A percentile compares a stretch with the other conserved stretches of the same genome.
Conservation (phyloP, 805 yeast species). For the Candida silvicultrix region DNA sequence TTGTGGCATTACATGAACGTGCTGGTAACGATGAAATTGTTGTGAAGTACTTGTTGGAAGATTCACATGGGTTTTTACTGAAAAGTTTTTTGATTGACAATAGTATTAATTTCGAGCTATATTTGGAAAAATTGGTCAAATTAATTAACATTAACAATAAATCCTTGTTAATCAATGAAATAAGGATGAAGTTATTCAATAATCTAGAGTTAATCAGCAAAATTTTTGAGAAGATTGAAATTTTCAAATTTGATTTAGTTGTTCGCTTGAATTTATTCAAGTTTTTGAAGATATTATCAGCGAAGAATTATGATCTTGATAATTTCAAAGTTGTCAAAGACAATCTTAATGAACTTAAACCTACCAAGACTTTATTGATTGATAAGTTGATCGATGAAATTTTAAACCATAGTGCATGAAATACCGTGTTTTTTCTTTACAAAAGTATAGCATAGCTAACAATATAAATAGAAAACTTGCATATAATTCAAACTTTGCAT, state of each 20-base stretch:
- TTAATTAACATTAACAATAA: slow-evolving; percentile 15
- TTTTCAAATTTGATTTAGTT: slow-evolving; percentile 8
- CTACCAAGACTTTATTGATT: slow-evolving; percentile 11
- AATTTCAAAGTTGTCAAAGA: slow-evolving; percentile 9
- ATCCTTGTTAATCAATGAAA: slow-evolving; percentile 13
- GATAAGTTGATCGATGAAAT: slow-evolving; percentile 19
- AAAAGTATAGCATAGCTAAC: no score
- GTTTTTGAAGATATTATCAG: slow-evolving; percentile 11
- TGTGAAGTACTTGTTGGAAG: slow-evolving; percentile 19
- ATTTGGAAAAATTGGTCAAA: slow-evolving; percentile 34
- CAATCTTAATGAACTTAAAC: slow-evolving; percentile 3
- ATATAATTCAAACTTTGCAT: no score
- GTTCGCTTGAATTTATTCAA: slow-evolving; percentile 17
- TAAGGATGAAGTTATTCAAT: slow-evolving; percentile 15
- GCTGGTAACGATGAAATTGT: slow-evolving; percentile 25
- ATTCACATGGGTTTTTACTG: slow-evolving; percentile 27
- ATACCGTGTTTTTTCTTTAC: no score
- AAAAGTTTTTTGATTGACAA: slow-evolving; percentile 34
- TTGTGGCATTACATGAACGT: slow-evolving; percentile 37
- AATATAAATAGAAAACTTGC: no score
- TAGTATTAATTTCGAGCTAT: slow-evolving; percentile 36
- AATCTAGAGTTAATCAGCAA: slow-evolving; percentile 7
- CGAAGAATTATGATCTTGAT: slow-evolving; percentile 6
- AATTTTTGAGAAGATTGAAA: slow-evolving; percentile 8
- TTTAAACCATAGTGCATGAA: no score